Conservation (phyloP, 2,329 filamentous ascomycete genomes). For the Ceratocystis cacaofunesta region DNA sequence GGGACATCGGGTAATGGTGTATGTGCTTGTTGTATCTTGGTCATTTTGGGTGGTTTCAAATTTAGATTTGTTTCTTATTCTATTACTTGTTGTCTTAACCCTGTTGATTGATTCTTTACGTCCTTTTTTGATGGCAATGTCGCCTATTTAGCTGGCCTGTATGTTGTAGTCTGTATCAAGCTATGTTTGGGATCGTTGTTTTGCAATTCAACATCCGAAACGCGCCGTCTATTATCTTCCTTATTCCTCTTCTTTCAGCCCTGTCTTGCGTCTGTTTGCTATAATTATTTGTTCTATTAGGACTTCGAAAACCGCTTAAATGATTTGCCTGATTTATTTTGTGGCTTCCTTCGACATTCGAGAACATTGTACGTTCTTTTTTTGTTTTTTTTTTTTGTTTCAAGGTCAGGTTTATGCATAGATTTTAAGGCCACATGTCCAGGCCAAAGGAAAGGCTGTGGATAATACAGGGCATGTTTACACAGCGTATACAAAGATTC, state of each 20-base stretch:
- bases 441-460: background rate
- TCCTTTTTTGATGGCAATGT: background rate
- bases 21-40: background rate
- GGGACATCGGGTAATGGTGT: background rate
- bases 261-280: too few relatives aligned
- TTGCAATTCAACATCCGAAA: background rate
- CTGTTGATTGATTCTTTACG: background rate
- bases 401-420: background rate
- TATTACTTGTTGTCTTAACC: background rate
- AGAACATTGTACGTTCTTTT: background rate
- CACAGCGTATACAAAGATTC: too few relatives aligned
- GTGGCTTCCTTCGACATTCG: background rate
- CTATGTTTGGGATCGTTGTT: background rate
- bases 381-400: background rate
- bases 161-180: background rate
- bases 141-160: background rate
- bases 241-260: too few relatives aligned
- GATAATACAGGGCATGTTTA: too few relatives aligned
- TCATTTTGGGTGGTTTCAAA: background rate
- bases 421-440: background rate
- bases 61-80: conserved; percentile 2
- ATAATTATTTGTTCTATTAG: too few relatives aligned
- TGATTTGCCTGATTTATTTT: background rate
- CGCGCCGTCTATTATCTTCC: background rate
- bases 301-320: too few relatives aligned